These are phyloP conservation scores for Sarocladiaceae sp. DNA, from an alignment of 2,329 filamentous ascomycete genomes.

Conservation along the genomic window DNA sequence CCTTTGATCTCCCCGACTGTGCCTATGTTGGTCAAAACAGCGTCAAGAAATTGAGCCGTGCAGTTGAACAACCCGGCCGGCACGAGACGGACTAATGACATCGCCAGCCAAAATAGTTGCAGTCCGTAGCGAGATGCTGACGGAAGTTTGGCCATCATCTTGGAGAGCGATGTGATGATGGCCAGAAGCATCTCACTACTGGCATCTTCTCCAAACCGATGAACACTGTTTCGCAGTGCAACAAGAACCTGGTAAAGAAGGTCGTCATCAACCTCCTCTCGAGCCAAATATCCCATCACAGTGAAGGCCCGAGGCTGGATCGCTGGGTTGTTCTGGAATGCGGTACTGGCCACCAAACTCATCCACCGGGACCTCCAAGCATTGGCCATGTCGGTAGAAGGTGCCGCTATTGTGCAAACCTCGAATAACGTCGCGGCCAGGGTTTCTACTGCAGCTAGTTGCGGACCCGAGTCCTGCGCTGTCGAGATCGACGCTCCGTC, in stretches of 20 bases:
- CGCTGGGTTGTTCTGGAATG: slow-evolving; percentile 66
- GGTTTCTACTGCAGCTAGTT: slow-evolving; percentile 52
- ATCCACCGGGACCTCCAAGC: slow-evolving; percentile 68
- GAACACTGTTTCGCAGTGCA: slow-evolving; percentile 57
- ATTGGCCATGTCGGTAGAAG: slow-evolving; percentile 59
- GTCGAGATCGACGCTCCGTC: slow-evolving; percentile 51
- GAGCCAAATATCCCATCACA: slow-evolving; percentile 64
- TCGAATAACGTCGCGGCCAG: slow-evolving; percentile 58
- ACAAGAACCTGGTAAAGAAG: slow-evolving; percentile 65
- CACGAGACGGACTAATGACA: slow-evolving; percentile 59
- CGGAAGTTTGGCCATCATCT: slow-evolving; percentile 65
- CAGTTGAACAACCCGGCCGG: slow-evolving; percentile 59
- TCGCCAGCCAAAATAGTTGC: slow-evolving; percentile 64
- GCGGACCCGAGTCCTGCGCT: slow-evolving; percentile 44
- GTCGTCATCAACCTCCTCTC: slow-evolving; percentile 68
- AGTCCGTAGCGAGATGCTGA: slow-evolving; percentile 61
- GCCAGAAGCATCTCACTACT: slow-evolving; percentile 63
- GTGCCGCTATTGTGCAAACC: slow-evolving; percentile 56
- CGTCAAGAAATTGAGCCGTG: slow-evolving; percentile 57
- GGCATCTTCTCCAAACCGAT: slow-evolving; percentile 57
- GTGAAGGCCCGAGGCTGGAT: slow-evolving; percentile 64
- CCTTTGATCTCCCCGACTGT: slow-evolving; percentile 53
- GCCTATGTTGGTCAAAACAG: slow-evolving; percentile 58
- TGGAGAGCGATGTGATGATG: slow-evolving; percentile 60
- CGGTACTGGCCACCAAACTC: slow-evolving; percentile 65